Base-by-base conservation (phyloP, 305 asterid genomes). In the Fraxinus nigra region DNA sequence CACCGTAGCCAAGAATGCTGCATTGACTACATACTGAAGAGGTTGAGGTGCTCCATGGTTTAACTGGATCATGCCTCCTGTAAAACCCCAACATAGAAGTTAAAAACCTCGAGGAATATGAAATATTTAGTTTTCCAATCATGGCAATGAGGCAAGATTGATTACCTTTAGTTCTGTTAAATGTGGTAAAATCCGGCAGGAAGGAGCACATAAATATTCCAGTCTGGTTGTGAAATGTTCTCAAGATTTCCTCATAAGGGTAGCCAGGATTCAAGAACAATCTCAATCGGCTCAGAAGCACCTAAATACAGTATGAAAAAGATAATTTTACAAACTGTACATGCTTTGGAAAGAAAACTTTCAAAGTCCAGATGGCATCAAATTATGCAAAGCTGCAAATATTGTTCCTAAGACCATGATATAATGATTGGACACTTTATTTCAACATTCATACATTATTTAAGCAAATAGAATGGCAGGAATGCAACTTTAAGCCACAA, bases 21-120 rank as follows among this genome's bases (percentile, higher is more conserved):
- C 94, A 88, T 93, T 93, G 77, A 86, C 98, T 10, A 85, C 97
- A 77, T 93, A 93, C 88, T 94, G 98, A 87, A 96, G 98, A 79
- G 98, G 91, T 85, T 96, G 98, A 83, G 98, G 98, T 77, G 89
- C 87, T 84, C 99, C 98, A 28, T 94, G 97, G 85, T 96, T 96
- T 78, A 94, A 85, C 74, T 94, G 91, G 76, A 96, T 96, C 92
- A 96, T 70, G 37, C 98, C 99, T 38, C 98, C 99, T 94, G 90
- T 40, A 28, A 85, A 84, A 22, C 11, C 33, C 59, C 37, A 4
- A 78, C 54, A 43, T 24, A 32, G 73, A 40, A 5, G 6, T 75
- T 38, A 40, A 46, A 54, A 75, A 78, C 48, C 76, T 33, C 78
- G 43, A 63, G 37, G 8, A 40, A 56, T 14, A 8, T 16, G 32